A percentile compares a stretch with the other conserved stretches of the same genome.
phyloP scores from a whole-genome alignment of 73 alveolate species.

The Paramecium caudatum region DNA sequence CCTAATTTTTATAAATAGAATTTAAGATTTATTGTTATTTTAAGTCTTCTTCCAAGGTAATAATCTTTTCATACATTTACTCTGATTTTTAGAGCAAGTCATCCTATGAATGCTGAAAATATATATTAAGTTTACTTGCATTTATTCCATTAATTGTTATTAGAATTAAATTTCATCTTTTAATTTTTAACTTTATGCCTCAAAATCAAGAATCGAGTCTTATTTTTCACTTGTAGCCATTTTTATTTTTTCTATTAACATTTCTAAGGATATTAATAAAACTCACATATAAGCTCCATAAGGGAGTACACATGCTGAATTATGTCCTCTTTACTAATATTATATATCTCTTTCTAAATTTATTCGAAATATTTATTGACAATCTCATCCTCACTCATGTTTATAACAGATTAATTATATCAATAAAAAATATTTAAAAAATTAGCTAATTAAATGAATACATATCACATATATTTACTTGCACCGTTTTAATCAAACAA shows the following conservation, averaged over 20 bases:
- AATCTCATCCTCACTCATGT: conserved; percentile 18
- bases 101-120: conserved; percentile 6
- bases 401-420: conserved; percentile 43
- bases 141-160: background rate
- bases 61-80: background rate
- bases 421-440: no score
- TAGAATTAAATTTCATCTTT: background rate
- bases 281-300: background rate
- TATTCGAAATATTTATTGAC: background rate
- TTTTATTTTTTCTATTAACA: background rate
- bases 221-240: background rate
- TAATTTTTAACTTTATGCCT: background rate
- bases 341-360: background rate
- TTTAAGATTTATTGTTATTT: conserved; percentile 10
- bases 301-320: background rate
- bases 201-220: background rate
- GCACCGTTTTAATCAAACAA: conserved; percentile 9
- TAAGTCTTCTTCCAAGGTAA: background rate
- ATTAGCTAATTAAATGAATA: no score
- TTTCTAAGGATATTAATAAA: background rate
- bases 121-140: background rate
- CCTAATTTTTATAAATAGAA: conserved; percentile 1
- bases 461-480: background rate
- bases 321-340: background rate
- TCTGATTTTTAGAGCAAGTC: background rate